phyloP scores from a whole-genome alignment of 2,329 filamentous ascomycete species.

The Aspergillus costaricaensis region DNA sequence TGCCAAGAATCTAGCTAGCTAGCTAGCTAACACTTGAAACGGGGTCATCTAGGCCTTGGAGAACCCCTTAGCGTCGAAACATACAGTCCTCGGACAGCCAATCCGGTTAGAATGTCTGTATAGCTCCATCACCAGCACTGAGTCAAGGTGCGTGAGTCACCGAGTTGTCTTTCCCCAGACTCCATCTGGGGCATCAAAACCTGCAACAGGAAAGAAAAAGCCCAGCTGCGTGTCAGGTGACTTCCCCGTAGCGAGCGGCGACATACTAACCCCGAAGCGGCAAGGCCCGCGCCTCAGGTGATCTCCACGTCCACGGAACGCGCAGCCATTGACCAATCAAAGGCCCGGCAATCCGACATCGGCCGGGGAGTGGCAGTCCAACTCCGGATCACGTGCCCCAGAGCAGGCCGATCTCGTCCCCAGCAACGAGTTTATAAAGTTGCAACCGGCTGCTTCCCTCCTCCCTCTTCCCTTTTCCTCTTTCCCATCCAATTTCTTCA shows the following conservation, averaged over 20 bases:
- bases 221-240: no score
- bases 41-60: no score
- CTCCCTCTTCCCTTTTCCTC: constrained; percentile 12
- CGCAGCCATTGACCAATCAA: constrained; percentile 1
- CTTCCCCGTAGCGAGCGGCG: not conserved
- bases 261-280: not conserved
- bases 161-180: no score
- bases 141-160: no score
- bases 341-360: constrained; percentile 21
- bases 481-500: constrained; percentile 14
- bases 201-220: no score
- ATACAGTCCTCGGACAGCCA: no score
- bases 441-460: constrained; percentile 8
- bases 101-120: no score
- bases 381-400: constrained; percentile 32
- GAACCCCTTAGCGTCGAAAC: no score
- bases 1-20: no score
- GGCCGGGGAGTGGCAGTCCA: constrained; percentile 30
- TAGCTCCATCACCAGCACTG: no score
- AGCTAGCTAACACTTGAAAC: no score
- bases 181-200: no score
- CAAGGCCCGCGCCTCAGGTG: not conserved
- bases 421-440: constrained; percentile 24
- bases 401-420: constrained; percentile 11
- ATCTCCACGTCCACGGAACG: not conserved